A percentile compares a stretch with the other conserved stretches of the same genome.
Conservation (phyloP, 257 asterid genomes). For the Capsicum baccatum region DNA sequence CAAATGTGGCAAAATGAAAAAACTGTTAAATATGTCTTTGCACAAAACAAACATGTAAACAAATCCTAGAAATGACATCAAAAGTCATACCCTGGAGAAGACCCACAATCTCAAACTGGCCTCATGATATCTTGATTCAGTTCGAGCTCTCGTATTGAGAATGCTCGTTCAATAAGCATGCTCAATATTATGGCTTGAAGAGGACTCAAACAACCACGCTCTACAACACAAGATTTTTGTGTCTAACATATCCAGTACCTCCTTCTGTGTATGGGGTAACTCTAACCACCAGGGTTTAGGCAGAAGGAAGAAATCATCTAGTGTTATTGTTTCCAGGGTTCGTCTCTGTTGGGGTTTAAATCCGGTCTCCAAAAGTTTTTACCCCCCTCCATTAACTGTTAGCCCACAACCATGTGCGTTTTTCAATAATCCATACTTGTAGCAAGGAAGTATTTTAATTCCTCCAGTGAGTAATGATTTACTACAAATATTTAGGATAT, state of each 20-base stretch:
- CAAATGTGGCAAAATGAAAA: neutral
- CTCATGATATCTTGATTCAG: neutral
- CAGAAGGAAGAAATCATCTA: neutral
- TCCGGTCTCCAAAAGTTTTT: neutral
- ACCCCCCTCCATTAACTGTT: neutral
- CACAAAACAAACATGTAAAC: neutral
- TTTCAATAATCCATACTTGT: neutral
- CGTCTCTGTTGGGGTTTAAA: neutral
- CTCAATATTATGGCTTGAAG: neutral
- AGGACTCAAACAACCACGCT: neutral
- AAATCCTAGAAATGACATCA: neutral
- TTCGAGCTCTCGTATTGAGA: neutral
- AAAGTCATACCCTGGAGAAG: neutral
- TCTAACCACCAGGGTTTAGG: neutral
- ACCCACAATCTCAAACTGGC: neutral
- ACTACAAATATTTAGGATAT: neutral
- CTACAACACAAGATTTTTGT: neutral
- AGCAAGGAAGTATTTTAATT: neutral
- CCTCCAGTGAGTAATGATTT: conserved; percentile 14
- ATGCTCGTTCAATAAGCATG: neutral
- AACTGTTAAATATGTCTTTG: neutral
- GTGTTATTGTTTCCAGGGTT: neutral
- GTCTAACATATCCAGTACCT: neutral
- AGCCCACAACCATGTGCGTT: neutral
- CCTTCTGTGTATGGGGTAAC: neutral